Evolutionary conservation across 805 yeast species (phyloP).

Genomic region (Candida boidinii): DNA sequence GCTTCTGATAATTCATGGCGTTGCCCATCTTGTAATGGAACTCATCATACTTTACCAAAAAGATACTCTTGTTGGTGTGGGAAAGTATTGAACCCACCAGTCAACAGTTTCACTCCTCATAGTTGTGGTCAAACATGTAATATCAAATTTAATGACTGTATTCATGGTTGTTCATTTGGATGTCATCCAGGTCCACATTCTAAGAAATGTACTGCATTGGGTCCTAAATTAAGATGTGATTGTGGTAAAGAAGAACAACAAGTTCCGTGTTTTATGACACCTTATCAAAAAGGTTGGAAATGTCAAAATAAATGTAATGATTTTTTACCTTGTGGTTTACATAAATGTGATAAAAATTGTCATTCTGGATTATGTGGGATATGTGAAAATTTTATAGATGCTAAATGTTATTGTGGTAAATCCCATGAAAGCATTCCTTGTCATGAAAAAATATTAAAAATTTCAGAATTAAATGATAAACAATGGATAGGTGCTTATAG

Average conservation of each 20-base stretch:
- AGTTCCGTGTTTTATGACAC: slow-evolving; percentile 65
- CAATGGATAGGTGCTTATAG: slow-evolving; percentile 44
- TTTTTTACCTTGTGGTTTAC: slow-evolving; percentile 62
- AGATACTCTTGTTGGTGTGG: slow-evolving; percentile 86
- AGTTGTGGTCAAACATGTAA: slow-evolving; percentile 85
- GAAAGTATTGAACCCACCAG: slow-evolving; percentile 55
- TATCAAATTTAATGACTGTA: slow-evolving; percentile 42
- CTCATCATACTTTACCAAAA: slow-evolving; percentile 37
- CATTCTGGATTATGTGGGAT: slow-evolving; percentile 81
- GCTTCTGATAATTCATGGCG: slow-evolving; percentile 56
- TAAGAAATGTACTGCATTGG: slow-evolving; percentile 63
- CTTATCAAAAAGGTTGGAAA: slow-evolving; percentile 57
- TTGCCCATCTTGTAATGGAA: slow-evolving; percentile 74
- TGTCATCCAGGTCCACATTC: slow-evolving; percentile 93
- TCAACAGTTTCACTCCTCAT: slow-evolving; percentile 59
- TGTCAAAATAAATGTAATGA: slow-evolving; percentile 59
- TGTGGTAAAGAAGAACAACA: slow-evolving; percentile 68
- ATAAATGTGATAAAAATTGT: slow-evolving; percentile 54
- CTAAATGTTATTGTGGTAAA: slow-evolving; percentile 72
- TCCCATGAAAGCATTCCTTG: slow-evolving; percentile 36
- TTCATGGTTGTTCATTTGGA: slow-evolving; percentile 63
- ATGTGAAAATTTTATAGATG: slow-evolving; percentile 41
- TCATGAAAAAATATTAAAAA: slow-evolving; percentile 30
- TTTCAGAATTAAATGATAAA: slow-evolving; percentile 11
- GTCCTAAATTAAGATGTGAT: slow-evolving; percentile 58